Base-by-base conservation (phyloP, 495 filamentous ascomycete genomes). In the Penicillium robsamsonii region DNA sequence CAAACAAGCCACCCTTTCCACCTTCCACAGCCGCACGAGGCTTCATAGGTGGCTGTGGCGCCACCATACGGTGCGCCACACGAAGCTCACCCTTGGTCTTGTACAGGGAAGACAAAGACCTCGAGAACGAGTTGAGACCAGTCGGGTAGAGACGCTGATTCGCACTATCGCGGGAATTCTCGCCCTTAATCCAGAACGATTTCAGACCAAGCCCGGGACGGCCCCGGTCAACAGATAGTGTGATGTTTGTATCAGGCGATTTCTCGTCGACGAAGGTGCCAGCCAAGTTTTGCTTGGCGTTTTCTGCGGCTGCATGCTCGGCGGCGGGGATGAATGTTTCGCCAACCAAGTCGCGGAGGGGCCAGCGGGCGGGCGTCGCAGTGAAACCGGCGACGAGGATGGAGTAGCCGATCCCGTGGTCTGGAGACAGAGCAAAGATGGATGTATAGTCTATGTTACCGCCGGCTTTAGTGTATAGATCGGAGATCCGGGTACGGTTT, bases 371-470 rank as follows among this genome's bases (percentile, higher is more conserved):
- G 2, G 53, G 45, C 3, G 53, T 49, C 1, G 53, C 53, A 2
- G 45, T 56, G 6, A n/a, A 27, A 22, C 53, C 53, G n/a, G 35
- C 47, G 0, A 60, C 11, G 5, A 60, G 25, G 11, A 60, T 60
- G 3, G 47, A 47, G 24, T 25, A 60, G 3, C 60, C 60, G 20
- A 62, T 58, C 4, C 56, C 60, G 5, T 58, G 60, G 13, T 62
- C 60, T 8, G 60, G 60, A 2, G 60, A 59, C 0, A 62, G 47
- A n/a, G 52, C 55, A 18, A 62, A 55, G 2, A 62, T 55, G 29
- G 56, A 37, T 11, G 49, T 58, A 8, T 59, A 62, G 25, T 58
- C 55, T 0, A 17, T 6, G 41, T 58, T 58, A 2, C 60, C 58
- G 4, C 58, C 58, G 11, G 52, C 57, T 11, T 60, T 60, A n/a